Conservation (phyloP, 2,329 filamentous ascomycete genomes). For the Aspergillus sp. region DNA sequence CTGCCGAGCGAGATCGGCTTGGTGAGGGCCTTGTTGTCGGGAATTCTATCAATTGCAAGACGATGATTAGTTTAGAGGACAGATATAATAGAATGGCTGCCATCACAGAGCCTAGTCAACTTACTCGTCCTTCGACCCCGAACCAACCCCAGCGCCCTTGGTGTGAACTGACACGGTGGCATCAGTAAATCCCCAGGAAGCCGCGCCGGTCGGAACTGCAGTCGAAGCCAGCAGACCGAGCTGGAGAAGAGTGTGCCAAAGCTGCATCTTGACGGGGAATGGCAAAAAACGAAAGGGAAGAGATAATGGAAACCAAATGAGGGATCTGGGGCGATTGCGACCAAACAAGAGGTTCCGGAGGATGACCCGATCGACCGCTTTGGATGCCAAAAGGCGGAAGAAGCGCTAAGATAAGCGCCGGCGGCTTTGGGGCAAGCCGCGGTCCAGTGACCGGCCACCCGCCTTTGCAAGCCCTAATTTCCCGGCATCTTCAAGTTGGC, state of each 20-base stretch:
- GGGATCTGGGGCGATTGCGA: constrained; percentile 1
- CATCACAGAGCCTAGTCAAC: constrained; percentile 12
- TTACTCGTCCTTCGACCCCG: constrained; percentile 57
- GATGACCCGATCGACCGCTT: constrained; percentile 4
- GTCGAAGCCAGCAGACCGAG: constrained; percentile 38
- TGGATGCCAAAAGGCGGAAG: constrained; percentile 4
- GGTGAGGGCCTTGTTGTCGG: constrained; percentile 58
- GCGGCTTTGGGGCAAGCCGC: constrained; percentile 26
- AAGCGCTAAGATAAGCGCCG: constrained; percentile 25
- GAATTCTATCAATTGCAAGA: constrained; percentile 51
- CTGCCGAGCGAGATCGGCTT: constrained; percentile 65
- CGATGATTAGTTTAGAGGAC: neutral
- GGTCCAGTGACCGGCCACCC: constrained; percentile 30
- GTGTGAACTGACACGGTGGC: constrained; percentile 59
- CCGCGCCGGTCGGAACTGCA: constrained; percentile 43
- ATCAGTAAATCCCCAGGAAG: constrained; percentile 64
- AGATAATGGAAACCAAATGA: constrained; percentile 21
- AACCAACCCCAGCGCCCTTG: constrained; percentile 59
- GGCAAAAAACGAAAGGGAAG: constrained; percentile 13
- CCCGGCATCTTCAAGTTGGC: constrained; percentile 22
- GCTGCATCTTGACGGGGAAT: constrained; percentile 33
- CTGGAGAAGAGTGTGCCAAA: constrained; percentile 35
- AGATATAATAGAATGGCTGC: neutral
- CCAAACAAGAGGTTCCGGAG: neutral
- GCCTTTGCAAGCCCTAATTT: constrained; percentile 40